Conservation (phyloP, 2,329 filamentous ascomycete genomes). For the Zymoseptoria passerinii region DNA sequence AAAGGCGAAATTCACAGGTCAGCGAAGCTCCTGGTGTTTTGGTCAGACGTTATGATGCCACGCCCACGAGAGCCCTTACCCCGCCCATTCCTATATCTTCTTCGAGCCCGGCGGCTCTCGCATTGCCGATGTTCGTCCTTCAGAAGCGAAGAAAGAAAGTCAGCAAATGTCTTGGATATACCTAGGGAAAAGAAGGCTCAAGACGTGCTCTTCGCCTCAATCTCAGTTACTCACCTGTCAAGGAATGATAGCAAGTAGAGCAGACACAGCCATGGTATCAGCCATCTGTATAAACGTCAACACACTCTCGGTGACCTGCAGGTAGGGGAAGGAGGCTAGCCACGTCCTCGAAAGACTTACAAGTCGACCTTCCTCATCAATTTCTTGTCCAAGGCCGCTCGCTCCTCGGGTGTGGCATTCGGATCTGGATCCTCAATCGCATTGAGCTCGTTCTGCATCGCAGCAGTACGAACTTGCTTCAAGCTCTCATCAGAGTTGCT, state of each 20-base stretch:
- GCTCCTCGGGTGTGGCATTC: not conserved
- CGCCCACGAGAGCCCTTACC: too few species aligned
- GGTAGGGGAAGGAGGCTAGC: constrained; percentile 55
- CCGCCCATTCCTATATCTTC: constrained; percentile 53
- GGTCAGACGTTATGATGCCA: too few species aligned
- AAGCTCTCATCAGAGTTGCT: constrained; percentile 4
- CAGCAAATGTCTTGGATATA: constrained; percentile 63
- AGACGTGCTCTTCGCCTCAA: too few species aligned
- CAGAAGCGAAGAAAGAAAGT: constrained; percentile 45
- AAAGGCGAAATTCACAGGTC: constrained; percentile 10
- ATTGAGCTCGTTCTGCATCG: not conserved
- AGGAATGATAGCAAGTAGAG: too few species aligned
- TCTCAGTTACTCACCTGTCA: too few species aligned
- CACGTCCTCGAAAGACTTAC: constrained; percentile 44
- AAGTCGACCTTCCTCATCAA: constrained; percentile 45
- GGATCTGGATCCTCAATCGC: constrained; percentile 8
- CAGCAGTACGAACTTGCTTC: not conserved
- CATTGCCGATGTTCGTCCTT: constrained; percentile 47
- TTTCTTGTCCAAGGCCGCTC: constrained; percentile 37
- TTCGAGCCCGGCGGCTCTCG: constrained; percentile 48
- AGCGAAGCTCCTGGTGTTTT: too few species aligned
- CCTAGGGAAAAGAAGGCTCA: too few species aligned
- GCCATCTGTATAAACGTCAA: constrained; percentile 18
- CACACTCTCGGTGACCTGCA: constrained; percentile 27
- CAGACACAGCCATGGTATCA: constrained; percentile 47